Evolutionary conservation across 2,329 filamentous ascomycete genomes (phyloP).

Genomic region (Epichloe bromicola): DNA sequence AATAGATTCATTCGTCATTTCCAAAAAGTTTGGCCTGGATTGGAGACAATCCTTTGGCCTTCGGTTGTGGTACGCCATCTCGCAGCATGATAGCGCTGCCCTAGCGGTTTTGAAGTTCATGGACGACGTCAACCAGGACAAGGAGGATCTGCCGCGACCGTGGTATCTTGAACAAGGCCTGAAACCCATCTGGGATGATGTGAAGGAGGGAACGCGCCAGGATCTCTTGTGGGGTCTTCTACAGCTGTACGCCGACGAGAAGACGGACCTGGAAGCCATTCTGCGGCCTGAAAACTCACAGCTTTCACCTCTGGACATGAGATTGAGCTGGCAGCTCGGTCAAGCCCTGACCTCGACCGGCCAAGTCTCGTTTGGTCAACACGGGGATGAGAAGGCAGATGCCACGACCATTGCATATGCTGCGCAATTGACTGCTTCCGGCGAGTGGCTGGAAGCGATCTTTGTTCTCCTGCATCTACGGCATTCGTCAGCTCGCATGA

Average conservation of each 20-base stretch:
- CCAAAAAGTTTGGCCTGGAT: conserved; percentile 73
- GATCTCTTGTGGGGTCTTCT: conserved; percentile 82
- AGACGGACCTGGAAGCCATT: conserved; percentile 51
- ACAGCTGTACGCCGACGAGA: conserved; percentile 58
- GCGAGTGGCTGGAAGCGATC: conserved; percentile 55
- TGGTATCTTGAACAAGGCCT: conserved; percentile 53
- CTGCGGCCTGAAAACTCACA: conserved; percentile 67
- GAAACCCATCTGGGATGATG: conserved; percentile 47
- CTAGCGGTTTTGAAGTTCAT: conserved; percentile 61
- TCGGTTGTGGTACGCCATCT: conserved; percentile 75
- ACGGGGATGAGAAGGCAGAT: conserved; percentile 49
- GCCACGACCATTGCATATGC: conserved; percentile 53
- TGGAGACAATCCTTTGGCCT: conserved; percentile 93
- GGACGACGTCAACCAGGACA: conserved; percentile 56
- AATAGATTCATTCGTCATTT: conserved; percentile 66
- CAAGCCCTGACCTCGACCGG: conserved; percentile 45
- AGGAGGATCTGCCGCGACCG: conserved; percentile 60
- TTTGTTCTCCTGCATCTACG: conserved; percentile 72
- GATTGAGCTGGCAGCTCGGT: conserved; percentile 76
- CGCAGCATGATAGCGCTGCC: conserved; percentile 54
- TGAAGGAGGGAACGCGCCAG: conserved; percentile 45
- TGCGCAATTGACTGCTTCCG: conserved; percentile 47
- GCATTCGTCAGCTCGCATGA: conserved; percentile 46
- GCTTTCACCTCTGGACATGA: conserved; percentile 59
- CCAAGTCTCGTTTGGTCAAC: conserved; percentile 37